A percentile compares a stretch with the other conserved stretches of the same genome.
phyloP scores from a whole-genome alignment of 164 flowering plant species.

The Nymphaea thermarum region DNA sequence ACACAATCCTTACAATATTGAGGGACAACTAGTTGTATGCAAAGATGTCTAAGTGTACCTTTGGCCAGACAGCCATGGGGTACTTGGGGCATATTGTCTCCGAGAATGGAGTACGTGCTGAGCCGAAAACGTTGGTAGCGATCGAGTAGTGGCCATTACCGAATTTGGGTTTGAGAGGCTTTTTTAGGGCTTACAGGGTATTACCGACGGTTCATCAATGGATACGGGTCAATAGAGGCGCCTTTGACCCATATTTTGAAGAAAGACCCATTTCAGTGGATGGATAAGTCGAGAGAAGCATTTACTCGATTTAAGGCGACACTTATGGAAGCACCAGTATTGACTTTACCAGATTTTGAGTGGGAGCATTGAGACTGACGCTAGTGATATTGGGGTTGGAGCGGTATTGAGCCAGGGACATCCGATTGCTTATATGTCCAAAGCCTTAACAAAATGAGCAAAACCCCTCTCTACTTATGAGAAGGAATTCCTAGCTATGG shows the following conservation, averaged over 20 bases:
- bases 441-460: not conserved
- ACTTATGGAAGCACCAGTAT: not conserved
- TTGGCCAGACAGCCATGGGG: no score
- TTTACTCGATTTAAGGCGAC: not conserved
- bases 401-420: not conserved
- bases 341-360: not conserved
- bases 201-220: not conserved
- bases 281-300: not conserved
- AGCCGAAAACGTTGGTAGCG: not conserved
- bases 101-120: no score
- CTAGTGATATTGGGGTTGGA: not conserved
- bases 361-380: not conserved
- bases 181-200: constrained; percentile 1
- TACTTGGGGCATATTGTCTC: no score
- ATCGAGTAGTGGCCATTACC: not conserved
- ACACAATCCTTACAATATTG: no score
- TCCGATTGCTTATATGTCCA: not conserved
- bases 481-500: not conserved
- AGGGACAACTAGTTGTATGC: no score
- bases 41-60: no score
- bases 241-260: not conserved
- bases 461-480: not conserved
- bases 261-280: not conserved
- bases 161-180: not conserved
- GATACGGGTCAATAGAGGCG: not conserved